Conservation (phyloP, 2,329 filamentous ascomycete species). For the Calonectria pseudoturangicola region DNA sequence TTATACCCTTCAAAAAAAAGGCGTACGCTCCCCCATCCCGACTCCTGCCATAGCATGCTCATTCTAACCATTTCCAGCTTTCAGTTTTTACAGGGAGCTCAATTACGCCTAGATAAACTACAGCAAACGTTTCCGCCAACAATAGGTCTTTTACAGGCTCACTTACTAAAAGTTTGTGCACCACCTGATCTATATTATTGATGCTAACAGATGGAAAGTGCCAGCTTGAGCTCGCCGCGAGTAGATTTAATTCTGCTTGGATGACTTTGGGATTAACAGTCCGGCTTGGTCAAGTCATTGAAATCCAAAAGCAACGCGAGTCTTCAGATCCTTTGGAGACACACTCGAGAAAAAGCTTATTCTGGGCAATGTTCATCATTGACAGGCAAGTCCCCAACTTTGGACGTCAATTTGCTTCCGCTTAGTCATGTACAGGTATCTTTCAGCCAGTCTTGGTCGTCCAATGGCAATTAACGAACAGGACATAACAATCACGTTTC, state of each 20-base stretch:
- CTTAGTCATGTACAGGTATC: conserved; percentile 3
- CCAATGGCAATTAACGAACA: conserved; percentile 30
- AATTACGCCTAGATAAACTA: conserved; percentile 10
- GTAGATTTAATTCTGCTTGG: conserved; percentile 23
- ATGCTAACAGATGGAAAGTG: neutral
- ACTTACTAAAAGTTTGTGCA: conserved; percentile 13
- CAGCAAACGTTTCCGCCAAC: conserved; percentile 13
- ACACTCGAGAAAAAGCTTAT: neutral
- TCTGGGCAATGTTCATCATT: conserved; percentile 9
- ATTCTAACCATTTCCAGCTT: neutral
- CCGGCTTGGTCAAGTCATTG: conserved; percentile 23
- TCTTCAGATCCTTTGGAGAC: neutral
- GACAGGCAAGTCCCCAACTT: neutral
- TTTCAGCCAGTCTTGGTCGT: conserved; percentile 10
- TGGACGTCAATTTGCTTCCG: no score
- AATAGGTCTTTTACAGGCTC: conserved; percentile 10
- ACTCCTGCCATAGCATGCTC: no score
- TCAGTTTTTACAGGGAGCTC: neutral
- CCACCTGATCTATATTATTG: neutral
- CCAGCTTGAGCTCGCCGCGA: conserved; percentile 23
- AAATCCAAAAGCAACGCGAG: conserved; percentile 8
- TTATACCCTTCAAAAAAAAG: neutral
- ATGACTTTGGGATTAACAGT: conserved; percentile 18
- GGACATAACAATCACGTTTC: conserved; percentile 7
- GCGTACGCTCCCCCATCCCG: neutral